Evolutionary conservation across 108 stramenopile genomes (phyloP), one percentile per base, ranked within the genome.

Genomic region (Cyclostephanos invisitatus): DNA sequence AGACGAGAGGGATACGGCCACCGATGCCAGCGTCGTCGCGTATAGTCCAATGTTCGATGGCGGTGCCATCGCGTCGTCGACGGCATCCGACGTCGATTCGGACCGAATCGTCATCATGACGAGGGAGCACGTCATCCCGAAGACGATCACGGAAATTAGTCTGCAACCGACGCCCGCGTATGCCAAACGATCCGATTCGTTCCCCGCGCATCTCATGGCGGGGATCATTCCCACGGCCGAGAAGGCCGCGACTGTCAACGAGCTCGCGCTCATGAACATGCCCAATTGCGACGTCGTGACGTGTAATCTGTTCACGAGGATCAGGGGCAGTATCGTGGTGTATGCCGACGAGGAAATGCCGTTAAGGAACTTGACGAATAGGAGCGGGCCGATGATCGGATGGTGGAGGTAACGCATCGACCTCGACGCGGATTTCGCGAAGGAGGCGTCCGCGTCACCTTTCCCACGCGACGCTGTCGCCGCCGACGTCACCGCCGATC

Each of bases 301-400:
- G 8, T 77, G 28, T 1, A 87, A 71, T 38, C 65, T 51, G 62
- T 86, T 70, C 1, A 84, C 86, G 24, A 91, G 51, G 3, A 86
- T 68, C 64, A 91, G 62, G 10, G 90, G 90, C 7, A 90, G 55
- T 21, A 86, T 73, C 20, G 90, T 90, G 8, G 74, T 73, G 42
- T 80, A 79, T 68, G 88, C 87, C 24, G 88, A 85, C 0, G 84
- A 80, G 18, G 76, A 87, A 8, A 93, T 69, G 12, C 88, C 88
- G 64, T 87, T 85, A 10, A 91, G 44, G 10, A 87, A 68, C 63
- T 93, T 93, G 53, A 90, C 85, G 65, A 68, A 57, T 8, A 93
- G 75, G 17, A 91, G 75, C 0, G 88, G 86, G 64, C 84, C 82
- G 0, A 93, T 20, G 20, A 15, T 57, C 2, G 85, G 73, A 48